phyloP scores from a whole-genome alignment of 768 basidiomycete genomes.

The Krasilnikovozyma curviuscula region DNA sequence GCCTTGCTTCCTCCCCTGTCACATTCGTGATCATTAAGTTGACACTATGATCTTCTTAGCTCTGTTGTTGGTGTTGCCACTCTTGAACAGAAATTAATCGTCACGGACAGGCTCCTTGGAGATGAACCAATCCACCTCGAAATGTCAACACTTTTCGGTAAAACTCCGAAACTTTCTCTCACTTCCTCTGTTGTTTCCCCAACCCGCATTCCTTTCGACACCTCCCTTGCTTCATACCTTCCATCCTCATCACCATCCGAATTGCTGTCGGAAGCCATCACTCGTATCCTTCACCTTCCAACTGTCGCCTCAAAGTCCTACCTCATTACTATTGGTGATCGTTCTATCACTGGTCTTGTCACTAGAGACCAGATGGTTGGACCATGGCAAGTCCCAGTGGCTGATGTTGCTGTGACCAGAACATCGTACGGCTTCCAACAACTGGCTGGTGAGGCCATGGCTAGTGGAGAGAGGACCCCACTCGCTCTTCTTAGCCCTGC shows the following conservation, averaged over 20 bases:
- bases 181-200: constrained; percentile 38
- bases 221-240: constrained; percentile 46
- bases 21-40: too few species aligned
- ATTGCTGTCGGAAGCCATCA: constrained; percentile 41
- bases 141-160: constrained; percentile 93
- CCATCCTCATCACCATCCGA: constrained; percentile 18
- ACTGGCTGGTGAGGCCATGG: constrained; percentile 80
- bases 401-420: constrained; percentile 92
- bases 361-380: constrained; percentile 98
- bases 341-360: constrained; percentile 81
- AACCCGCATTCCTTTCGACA: constrained; percentile 42
- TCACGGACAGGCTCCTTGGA: constrained; percentile 66
- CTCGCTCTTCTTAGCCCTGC: constrained; percentile 68
- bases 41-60: too few species aligned
- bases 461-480: constrained; percentile 92
- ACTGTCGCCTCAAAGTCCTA: constrained; percentile 90
- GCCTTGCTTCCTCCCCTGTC: too few species aligned
- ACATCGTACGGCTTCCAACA: constrained; percentile 73
- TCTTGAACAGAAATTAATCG: constrained; percentile 56
- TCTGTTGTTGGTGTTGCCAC: constrained; percentile 80
- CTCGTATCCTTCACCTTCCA: constrained; percentile 73
- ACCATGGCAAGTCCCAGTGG: constrained; percentile 93
- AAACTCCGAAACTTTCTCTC: constrained; percentile 77
- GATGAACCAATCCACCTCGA: constrained; percentile 65
- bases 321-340: constrained; percentile 94